phyloP scores from a whole-genome alignment of 495 filamentous ascomycete species.

The Margaritispora aquatica region DNA sequence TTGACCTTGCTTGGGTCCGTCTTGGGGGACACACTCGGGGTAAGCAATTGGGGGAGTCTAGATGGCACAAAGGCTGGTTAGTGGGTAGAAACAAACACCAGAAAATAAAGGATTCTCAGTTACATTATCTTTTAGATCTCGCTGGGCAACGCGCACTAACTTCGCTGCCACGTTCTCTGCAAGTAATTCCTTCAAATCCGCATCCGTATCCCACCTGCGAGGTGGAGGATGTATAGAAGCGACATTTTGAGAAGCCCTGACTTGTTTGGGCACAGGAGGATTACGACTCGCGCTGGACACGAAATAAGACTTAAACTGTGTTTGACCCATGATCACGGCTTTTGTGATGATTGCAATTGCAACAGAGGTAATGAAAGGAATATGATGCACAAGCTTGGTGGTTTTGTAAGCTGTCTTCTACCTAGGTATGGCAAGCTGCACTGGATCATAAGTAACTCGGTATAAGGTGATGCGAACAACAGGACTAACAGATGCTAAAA shows the following conservation, averaged over 20 bases:
- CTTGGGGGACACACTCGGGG: constrained; percentile 28
- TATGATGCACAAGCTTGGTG: not conserved
- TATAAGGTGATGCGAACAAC: not conserved
- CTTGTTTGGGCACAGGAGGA: not conserved
- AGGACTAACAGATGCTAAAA: not conserved
- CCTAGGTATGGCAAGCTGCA: not conserved
- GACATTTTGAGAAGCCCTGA: not conserved
- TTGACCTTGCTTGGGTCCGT: not conserved
- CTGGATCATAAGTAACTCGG: not conserved
- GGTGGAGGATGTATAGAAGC: not conserved
- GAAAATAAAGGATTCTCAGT: not conserved
- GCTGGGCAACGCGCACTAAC: not conserved
- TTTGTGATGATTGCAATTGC: not conserved
- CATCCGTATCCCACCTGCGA: too few species aligned
- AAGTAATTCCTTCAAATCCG: not conserved
- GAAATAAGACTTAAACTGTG: not conserved
- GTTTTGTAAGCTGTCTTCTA: not conserved
- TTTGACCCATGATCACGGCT: not conserved
- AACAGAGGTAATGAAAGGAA: not conserved
- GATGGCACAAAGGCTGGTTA: not conserved
- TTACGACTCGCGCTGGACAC: not conserved
- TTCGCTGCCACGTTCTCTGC: not conserved
- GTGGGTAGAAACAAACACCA: not conserved
- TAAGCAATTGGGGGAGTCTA: constrained; percentile 5
- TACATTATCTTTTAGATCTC: not conserved